These are phyloP conservation scores for Microglena sp. DNA, from an alignment of 139 green algal species.

Conservation along the genomic window DNA sequence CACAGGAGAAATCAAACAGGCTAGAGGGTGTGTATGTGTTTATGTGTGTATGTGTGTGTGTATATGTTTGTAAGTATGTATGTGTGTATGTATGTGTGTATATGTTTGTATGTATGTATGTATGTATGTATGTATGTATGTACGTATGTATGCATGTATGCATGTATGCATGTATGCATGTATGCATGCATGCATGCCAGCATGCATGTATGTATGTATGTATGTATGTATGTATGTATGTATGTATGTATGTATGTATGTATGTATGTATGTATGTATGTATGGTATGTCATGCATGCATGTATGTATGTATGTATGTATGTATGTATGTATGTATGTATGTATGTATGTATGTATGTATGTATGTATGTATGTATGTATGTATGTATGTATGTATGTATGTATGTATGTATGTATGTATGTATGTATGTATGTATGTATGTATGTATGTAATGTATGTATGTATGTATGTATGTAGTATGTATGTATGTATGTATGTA, in stretches of 20 bases:
- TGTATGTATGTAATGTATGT: no score
- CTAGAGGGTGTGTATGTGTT: no score
- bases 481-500: no score
- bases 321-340: background rate
- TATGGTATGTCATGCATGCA: no score
- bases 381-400: background rate
- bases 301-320: background rate
- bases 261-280: no score
- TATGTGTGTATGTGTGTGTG: slow-evolving; percentile 3
- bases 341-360: background rate
- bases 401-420: slow-evolving; percentile 1
- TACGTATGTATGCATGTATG: background rate
- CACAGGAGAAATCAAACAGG: slow-evolving; percentile 18
- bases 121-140: background rate
- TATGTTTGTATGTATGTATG: background rate
- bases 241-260: no score
- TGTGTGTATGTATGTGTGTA: no score
- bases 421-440: background rate
- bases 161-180: background rate
- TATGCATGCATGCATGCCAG: no score
- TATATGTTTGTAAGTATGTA: no score
- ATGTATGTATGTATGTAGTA: no score
- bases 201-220: no score
- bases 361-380: background rate
- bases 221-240: no score